phyloP scores from a whole-genome alignment of 352 stramenopile species.

The Pythium oligandrum region DNA sequence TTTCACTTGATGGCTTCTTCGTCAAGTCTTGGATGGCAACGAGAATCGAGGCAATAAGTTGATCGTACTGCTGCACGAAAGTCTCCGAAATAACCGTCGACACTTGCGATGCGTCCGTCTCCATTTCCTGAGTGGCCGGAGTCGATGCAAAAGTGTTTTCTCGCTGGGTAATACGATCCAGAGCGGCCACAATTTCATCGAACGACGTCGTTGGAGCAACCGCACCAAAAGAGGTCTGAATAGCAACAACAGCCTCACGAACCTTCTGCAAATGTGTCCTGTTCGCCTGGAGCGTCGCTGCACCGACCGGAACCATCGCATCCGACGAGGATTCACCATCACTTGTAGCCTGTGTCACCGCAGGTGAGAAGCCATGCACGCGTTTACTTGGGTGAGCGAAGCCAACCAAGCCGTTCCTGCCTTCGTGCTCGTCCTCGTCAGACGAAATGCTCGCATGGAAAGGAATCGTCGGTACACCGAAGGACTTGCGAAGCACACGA shows the following conservation, averaged over 20 bases:
- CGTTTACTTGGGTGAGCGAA: conserved; percentile 58
- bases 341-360: conserved; percentile 7
- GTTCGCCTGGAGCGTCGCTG: conserved; percentile 12
- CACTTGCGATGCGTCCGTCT: conserved; percentile 3
- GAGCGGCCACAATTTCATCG: conserved; percentile 9
- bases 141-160: conserved; percentile 7
- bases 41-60: conserved; percentile 67
- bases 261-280: conserved; percentile 10
- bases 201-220: conserved; percentile 22
- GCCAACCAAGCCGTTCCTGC: conserved; percentile 29
- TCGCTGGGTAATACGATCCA: conserved; percentile 5
- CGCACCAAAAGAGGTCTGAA: conserved; percentile 9
- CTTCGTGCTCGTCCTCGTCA: conserved; percentile 39
- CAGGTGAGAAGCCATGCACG: conserved; percentile 59
- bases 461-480: conserved; percentile 58
- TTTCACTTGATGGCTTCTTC: conserved; percentile 28
- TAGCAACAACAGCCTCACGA: conserved; percentile 2
- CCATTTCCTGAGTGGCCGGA: neutral
- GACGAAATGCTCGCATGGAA: conserved; percentile 38
- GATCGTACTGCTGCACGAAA: conserved; percentile 61
- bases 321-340: neutral
- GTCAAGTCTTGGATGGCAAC: conserved; percentile 80
- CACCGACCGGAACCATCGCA: conserved; percentile 12
- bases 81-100: conserved; percentile 13
- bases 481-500: conserved; percentile 19